These are phyloP conservation scores for Jamesozyma piceae DNA, from an alignment of 805 yeast genomes.

Conservation along the genomic window DNA sequence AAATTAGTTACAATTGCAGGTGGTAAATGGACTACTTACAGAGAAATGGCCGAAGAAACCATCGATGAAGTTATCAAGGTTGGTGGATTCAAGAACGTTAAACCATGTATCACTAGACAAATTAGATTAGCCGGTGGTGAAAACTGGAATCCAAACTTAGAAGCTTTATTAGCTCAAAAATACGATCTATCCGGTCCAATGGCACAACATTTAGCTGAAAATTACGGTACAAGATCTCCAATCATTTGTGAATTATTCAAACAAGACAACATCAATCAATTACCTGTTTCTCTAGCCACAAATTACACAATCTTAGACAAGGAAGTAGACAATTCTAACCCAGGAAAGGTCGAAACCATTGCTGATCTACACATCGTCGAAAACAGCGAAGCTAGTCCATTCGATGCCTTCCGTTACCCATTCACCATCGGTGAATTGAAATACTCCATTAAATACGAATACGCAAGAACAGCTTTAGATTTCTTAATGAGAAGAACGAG, in stretches of 20 bases:
- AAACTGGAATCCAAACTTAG: conserved; percentile 61
- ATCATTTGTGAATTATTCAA: conserved; percentile 53
- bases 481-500: conserved; percentile 90
- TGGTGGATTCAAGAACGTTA: conserved; percentile 31
- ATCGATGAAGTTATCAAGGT: conserved; percentile 59
- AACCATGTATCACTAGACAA: conserved; percentile 35
- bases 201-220: conserved; percentile 72
- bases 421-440: conserved; percentile 85
- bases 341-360: not conserved
- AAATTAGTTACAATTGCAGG: conserved; percentile 87
- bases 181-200: conserved; percentile 60
- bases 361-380: conserved; percentile 3
- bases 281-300: conserved; percentile 56
- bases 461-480: conserved; percentile 79
- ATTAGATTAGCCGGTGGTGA: conserved; percentile 71
- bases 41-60: conserved; percentile 96
- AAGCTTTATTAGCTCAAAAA: conserved; percentile 71
- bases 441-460: conserved; percentile 74
- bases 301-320: conserved; percentile 23
- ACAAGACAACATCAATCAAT: conserved; percentile 43
- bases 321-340: conserved; percentile 1
- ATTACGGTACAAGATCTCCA: conserved; percentile 87
- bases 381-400: conserved; percentile 5
- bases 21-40: conserved; percentile 97
- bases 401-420: conserved; percentile 55